Conservation (phyloP, 1,139 yeast genomes). For the Magnusiomyces ingens region DNA sequence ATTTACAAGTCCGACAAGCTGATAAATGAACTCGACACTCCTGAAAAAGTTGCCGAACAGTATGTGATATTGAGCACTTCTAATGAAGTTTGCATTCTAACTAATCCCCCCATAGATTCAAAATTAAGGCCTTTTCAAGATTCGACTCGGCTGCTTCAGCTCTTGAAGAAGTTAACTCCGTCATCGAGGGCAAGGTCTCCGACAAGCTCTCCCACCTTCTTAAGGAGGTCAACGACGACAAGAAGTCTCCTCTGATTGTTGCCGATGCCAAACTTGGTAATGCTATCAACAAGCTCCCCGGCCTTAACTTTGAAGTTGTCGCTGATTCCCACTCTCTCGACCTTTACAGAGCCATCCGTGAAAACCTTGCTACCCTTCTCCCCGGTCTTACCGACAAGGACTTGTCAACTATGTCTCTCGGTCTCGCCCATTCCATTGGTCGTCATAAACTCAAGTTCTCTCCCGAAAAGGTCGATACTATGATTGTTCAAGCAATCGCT, state of each 20-base stretch:
- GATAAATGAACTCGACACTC: conserved; percentile 70
- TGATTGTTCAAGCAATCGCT: conserved; percentile 98
- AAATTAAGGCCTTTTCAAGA: conserved; percentile 91
- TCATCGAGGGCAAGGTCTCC: conserved; percentile 90
- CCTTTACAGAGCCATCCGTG: conserved; percentile 90
- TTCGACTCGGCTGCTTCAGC: conserved; percentile 94
- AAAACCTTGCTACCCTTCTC: conserved; percentile 83
- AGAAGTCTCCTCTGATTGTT: conserved; percentile 84
- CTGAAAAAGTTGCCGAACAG: conserved; percentile 70
- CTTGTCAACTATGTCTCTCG: conserved; percentile 88
- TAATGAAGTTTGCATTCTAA: neutral
- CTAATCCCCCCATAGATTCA: conserved; percentile 45
- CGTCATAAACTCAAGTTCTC: conserved; percentile 96
- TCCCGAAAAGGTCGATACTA: conserved; percentile 96
- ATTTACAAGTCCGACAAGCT: conserved; percentile 77
- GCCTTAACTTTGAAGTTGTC: conserved; percentile 78
- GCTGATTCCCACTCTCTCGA: conserved; percentile 94
- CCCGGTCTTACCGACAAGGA: conserved; percentile 88
- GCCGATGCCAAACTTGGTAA: conserved; percentile 95
- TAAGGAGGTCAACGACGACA: conserved; percentile 77
- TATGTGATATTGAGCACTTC: conserved; percentile 11
- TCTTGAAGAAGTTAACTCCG: conserved; percentile 86
- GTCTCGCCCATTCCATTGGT: conserved; percentile 89
- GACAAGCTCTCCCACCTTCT: conserved; percentile 71
- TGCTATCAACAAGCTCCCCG: conserved; percentile 84